Percentiles rank a stretch among this genome's conserved stretches.
Evolutionary conservation across 2,329 filamentous ascomycete species (phyloP).

Genomic region (Rutstroemia sp.): DNA sequence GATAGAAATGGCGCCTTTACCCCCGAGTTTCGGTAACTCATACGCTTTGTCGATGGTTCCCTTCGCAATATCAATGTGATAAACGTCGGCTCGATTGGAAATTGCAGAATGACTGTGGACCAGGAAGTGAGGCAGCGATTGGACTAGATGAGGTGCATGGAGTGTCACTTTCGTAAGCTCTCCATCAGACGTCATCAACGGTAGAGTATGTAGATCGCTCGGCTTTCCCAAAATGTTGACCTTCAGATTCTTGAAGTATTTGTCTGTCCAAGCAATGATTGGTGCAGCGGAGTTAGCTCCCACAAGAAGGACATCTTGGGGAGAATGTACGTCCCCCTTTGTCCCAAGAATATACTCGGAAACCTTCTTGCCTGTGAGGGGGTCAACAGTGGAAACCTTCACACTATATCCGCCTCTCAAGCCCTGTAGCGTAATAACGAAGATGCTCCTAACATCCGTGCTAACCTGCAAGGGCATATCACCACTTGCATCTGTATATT

Average conservation of each 20-base stretch:
- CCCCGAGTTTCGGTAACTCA: slow-evolving; percentile 63
- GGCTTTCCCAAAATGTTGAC: slow-evolving; percentile 60
- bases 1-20: slow-evolving; percentile 68
- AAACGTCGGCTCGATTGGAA: slow-evolving; percentile 78
- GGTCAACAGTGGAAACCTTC: slow-evolving; percentile 68
- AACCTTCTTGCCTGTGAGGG: slow-evolving; percentile 61
- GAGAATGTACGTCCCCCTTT: slow-evolving; percentile 62
- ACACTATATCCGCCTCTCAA: slow-evolving; percentile 64
- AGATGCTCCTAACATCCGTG: slow-evolving; percentile 62
- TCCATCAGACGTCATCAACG: slow-evolving; percentile 40
- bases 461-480: slow-evolving; percentile 69
- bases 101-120: slow-evolving; percentile 67
- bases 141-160: slow-evolving; percentile 65
- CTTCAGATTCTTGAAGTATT: slow-evolving; percentile 52
- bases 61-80: slow-evolving; percentile 68
- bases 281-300: slow-evolving; percentile 70
- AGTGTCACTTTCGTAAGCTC: slow-evolving; percentile 52
- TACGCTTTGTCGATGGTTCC: slow-evolving; percentile 69
- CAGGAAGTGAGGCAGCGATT: slow-evolving; percentile 74
- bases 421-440: slow-evolving; percentile 69
- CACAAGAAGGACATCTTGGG: slow-evolving; percentile 63
- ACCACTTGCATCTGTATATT: slow-evolving; percentile 59
- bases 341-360: slow-evolving; percentile 66
- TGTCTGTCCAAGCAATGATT: slow-evolving; percentile 69
- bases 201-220: slow-evolving; percentile 48